These are phyloP conservation scores for Pythium rishiriense DNA, from an alignment of 352 stramenopile genomes.

Conservation along the genomic window DNA sequence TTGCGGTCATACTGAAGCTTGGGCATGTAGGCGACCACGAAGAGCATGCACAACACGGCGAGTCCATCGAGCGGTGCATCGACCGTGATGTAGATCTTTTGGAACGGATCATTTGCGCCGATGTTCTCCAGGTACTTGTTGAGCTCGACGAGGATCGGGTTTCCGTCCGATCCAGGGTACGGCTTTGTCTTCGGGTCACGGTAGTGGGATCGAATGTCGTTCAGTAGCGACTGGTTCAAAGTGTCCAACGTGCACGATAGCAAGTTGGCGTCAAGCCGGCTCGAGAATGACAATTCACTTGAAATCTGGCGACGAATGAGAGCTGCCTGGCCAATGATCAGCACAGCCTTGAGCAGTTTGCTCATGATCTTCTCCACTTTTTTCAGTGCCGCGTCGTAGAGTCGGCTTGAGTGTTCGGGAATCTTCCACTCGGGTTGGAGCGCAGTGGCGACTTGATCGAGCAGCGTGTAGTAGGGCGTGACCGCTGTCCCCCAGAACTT, in stretches of 20 bases:
- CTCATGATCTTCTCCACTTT: constrained; percentile 95
- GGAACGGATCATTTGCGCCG: constrained; percentile 90
- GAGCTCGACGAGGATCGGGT: constrained; percentile 87
- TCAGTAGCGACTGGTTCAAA: constrained; percentile 89
- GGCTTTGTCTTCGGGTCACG: constrained; percentile 77
- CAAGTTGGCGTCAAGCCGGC: constrained; percentile 89
- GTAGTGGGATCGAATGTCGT: constrained; percentile 89
- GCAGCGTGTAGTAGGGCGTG: constrained; percentile 85
- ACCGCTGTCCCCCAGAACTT: constrained; percentile 92
- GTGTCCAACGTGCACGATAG: constrained; percentile 87
- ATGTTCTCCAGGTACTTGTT: constrained; percentile 93
- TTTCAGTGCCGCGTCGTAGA: constrained; percentile 90
- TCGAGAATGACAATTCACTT: constrained; percentile 90
- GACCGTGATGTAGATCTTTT: constrained; percentile 95
- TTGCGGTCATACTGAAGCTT: constrained; percentile 93
- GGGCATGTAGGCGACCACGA: constrained; percentile 92
- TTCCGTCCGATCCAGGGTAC: constrained; percentile 74
- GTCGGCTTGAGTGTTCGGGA: constrained; percentile 75
- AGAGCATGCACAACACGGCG: constrained; percentile 90
- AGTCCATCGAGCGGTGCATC: constrained; percentile 89
- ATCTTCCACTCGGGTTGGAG: constrained; percentile 90
- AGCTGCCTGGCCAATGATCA: constrained; percentile 93
- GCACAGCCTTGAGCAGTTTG: constrained; percentile 91
- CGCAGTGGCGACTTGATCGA: constrained; percentile 87
- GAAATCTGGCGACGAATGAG: constrained; percentile 92